Base-by-base conservation (phyloP, 202 grass and related monocot genomes). In the Schoenoplectus triqueter region DNA sequence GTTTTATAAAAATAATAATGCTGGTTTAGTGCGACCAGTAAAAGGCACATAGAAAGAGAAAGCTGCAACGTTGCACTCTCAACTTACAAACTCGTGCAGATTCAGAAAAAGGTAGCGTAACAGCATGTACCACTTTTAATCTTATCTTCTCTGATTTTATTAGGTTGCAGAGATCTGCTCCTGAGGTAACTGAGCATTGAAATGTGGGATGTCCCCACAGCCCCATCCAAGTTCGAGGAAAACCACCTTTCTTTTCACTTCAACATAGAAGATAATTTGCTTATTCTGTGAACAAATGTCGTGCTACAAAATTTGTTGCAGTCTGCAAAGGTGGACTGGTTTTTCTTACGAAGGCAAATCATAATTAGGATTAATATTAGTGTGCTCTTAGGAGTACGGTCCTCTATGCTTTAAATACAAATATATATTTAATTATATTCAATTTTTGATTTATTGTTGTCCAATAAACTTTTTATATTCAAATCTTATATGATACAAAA, bases 121-220 rank as follows among this genome's bases (percentile, higher is more conserved):
- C 49, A 54, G 73, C 54, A 78, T 41, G 74, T n/a, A 78, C 13
- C 54, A 62, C 75, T 61, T 79, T 79, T 61, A 45, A 79, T 79
- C 75, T 79, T 77, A 57, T 77, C 73, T 77, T 77, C 73, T 59
- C 73, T 77, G 73, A 77, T 59, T 77, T 77, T 61, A 79, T 79
- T 61, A 79, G 75, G 55, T 79, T 79, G 60, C 75, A 79, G 75
- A 79, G 52, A 77, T 77, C 73, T 57, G 31, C 44, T 22, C 13
- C 21, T 57, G 10, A 13, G 40, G 56, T 13, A 44, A 44, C 55
- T 79, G 52, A 79, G 75, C 75, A 79, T 79, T 79, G 55, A 79
- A 79, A 79, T 79, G 55, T 79, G 75, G 54, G 54, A 79, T 61
- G 75, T 45, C 75, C 75, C 75, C 75, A 79, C 71, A 20, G 1